Evolutionary conservation across 1,139 yeast species (phyloP).

Genomic region (Suhomyces wounanorum): DNA sequence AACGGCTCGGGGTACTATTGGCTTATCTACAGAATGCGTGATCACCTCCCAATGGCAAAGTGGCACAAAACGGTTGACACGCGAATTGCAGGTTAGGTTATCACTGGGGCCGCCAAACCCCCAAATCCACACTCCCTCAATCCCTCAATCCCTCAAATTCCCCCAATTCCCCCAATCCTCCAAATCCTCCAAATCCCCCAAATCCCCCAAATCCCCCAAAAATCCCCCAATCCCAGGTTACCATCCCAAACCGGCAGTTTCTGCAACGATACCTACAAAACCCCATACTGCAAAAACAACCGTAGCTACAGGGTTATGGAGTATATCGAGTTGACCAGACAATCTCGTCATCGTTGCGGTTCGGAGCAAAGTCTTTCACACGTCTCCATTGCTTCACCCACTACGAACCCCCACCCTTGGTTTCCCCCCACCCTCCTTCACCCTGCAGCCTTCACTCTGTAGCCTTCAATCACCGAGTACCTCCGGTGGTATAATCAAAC

Average conservation of each 20-base stretch:
- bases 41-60: not conserved
- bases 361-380: no score
- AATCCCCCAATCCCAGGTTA: not conserved
- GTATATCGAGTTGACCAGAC: no score
- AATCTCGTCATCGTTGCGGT: no score
- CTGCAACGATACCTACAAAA: not conserved
- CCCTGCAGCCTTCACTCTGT: not conserved
- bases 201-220: no score
- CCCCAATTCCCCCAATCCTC: no score
- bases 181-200: no score
- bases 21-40: conserved; percentile 2
- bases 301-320: not conserved
- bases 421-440: no score
- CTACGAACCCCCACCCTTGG: no score
- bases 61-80: not conserved
- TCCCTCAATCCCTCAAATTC: no score
- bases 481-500: not conserved
- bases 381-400: no score
- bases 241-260: not conserved
- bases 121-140: no score
- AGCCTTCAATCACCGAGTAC: not conserved
- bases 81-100: conserved; percentile 5
- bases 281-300: not conserved
- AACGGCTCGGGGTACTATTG: conserved; percentile 2
- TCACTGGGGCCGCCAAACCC: no score